Evolutionary conservation across 495 filamentous ascomycete genomes (phyloP).

Genomic region (Evernia prunastri): DNA sequence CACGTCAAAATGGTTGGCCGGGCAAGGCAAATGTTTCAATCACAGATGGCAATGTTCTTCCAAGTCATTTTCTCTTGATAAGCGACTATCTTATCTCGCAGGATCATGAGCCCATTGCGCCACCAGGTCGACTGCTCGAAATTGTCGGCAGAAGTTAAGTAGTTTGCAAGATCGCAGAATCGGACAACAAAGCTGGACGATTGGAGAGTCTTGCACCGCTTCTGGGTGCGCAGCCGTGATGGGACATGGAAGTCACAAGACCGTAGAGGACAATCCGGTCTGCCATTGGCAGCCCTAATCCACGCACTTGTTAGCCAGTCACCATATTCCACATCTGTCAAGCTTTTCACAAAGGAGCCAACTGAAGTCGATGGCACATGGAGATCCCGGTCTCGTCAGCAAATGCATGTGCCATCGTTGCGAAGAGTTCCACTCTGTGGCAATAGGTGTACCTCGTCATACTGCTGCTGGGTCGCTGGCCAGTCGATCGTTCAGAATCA

Average conservation of each 20-base stretch:
- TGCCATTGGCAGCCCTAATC: neutral
- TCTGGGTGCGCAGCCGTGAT: conserved; percentile 4
- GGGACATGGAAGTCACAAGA: conserved; percentile 7
- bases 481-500: neutral
- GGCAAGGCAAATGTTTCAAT: conserved; percentile 6
- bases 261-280: conserved; percentile 1
- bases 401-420: neutral
- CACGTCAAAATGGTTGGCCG: neutral
- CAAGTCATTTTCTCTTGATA: neutral
- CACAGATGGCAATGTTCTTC: neutral
- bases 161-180: conserved; percentile 13
- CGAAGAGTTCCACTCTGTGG: neutral
- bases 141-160: neutral
- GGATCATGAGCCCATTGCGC: conserved; percentile 10
- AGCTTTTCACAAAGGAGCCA: neutral
- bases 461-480: neutral
- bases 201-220: conserved; percentile 12
- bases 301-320: conserved; percentile 11
- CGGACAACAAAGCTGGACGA: conserved; percentile 11
- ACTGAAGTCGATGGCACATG: neutral
- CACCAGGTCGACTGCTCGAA: conserved; percentile 6
- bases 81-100: conserved; percentile 16
- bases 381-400: neutral
- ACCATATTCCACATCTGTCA: neutral
- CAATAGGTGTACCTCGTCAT: neutral